phyloP scores from a whole-genome alignment of 805 yeast species.

The Pichia occidentalis region DNA sequence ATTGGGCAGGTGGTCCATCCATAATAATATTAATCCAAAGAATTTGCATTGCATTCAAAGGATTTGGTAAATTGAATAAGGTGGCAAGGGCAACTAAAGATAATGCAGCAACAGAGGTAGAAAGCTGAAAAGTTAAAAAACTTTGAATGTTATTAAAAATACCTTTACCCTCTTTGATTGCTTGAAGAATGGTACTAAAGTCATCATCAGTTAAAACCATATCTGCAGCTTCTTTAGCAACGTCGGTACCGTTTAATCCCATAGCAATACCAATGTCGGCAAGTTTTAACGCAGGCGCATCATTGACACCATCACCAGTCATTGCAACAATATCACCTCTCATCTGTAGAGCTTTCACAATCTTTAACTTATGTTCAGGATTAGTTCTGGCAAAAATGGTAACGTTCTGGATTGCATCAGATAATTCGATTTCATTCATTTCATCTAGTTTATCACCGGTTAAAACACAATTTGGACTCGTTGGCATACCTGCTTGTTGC shows the following conservation, averaged over 20 bases:
- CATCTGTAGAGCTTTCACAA: slow-evolving; percentile 81
- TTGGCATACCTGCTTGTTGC: slow-evolving; percentile 80
- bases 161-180: slow-evolving; percentile 97
- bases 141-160: slow-evolving; percentile 93
- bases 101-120: slow-evolving; percentile 93
- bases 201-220: slow-evolving; percentile 97
- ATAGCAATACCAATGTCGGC: slow-evolving; percentile 96
- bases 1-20: slow-evolving; percentile 99
- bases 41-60: slow-evolving; percentile 96
- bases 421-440: slow-evolving; percentile 64
- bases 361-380: slow-evolving; percentile 87
- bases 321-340: slow-evolving; percentile 95
- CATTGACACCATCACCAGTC: slow-evolving; percentile 99
- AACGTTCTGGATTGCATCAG: slow-evolving; percentile 72
- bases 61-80: slow-evolving; percentile 81
- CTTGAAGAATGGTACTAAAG: slow-evolving; percentile 85
- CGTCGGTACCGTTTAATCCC: slow-evolving; percentile 95
- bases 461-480: slow-evolving; percentile 59
- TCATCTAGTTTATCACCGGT: slow-evolving; percentile 79
- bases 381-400: slow-evolving; percentile 92
- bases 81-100: slow-evolving; percentile 85
- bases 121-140: slow-evolving; percentile 89
- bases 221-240: slow-evolving; percentile 97
- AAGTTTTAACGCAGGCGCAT: slow-evolving; percentile 94
- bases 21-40: slow-evolving; percentile 94